Conservation (phyloP, 2,329 filamentous ascomycete genomes). For the Aspergillus aculeatus region DNA sequence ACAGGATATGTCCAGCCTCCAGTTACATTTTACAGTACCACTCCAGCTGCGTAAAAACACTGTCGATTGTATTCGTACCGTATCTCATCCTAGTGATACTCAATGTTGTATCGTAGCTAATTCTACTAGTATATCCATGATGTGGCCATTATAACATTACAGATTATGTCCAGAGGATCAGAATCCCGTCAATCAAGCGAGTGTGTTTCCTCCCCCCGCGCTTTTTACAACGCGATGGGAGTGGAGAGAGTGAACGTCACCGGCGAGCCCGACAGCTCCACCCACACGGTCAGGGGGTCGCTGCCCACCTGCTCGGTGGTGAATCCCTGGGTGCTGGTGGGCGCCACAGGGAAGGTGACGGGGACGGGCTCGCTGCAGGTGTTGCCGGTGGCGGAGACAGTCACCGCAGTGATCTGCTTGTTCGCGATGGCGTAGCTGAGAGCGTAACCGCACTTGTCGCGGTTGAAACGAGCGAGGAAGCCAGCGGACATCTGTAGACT, state of each 20-base stretch:
- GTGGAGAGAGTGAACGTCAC: conserved; percentile 47
- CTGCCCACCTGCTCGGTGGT: conserved; percentile 55
- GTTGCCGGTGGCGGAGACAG: conserved; percentile 51
- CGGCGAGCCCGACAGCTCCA: conserved; percentile 45
- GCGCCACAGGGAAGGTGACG: conserved; percentile 52
- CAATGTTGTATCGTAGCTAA: not conserved
- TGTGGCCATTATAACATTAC: conserved; percentile 6
- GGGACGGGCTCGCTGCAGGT: conserved; percentile 54
- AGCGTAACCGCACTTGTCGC: conserved; percentile 54
- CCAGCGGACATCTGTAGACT: conserved; percentile 41
- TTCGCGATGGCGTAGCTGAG: conserved; percentile 48
- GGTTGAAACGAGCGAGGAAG: conserved; percentile 55
- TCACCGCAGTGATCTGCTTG: conserved; percentile 51
- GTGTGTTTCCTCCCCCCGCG: not conserved
- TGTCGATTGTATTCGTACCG: not conserved
- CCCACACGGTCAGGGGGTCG: conserved; percentile 55
- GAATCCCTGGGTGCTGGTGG: conserved; percentile 45
- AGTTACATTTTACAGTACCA: too few species aligned
- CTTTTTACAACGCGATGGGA: conserved; percentile 34
- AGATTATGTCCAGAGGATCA: not conserved
- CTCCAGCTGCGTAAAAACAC: not conserved
- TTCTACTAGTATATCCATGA: not conserved
- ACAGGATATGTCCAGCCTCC: not conserved
- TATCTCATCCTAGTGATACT: not conserved
- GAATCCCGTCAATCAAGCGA: not conserved